A percentile compares a stretch with the other conserved stretches of the same genome.
phyloP scores from a whole-genome alignment of 2,329 filamentous ascomycete species.

The Blastomyces silverae region DNA sequence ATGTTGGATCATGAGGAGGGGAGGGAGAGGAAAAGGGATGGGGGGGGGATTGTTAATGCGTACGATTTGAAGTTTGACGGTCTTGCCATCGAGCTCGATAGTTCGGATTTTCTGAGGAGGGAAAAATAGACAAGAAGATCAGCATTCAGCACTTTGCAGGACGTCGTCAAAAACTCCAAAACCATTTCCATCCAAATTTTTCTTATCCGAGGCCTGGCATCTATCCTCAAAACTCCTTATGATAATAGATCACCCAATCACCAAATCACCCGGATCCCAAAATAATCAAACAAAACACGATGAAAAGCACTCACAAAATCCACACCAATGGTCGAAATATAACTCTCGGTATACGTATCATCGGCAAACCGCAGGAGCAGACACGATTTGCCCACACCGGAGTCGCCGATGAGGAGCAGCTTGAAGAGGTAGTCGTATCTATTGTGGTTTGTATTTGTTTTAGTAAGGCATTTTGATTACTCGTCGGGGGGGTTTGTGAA shows the following conservation, averaged over 20 bases:
- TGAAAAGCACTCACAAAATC: slow-evolving; percentile 70
- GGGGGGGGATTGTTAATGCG: slow-evolving; percentile 35
- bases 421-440: slow-evolving; percentile 99
- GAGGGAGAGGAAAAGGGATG: not conserved
- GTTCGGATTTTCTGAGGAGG: slow-evolving; percentile 90
- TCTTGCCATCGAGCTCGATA: slow-evolving; percentile 99
- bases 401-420: slow-evolving; percentile 99
- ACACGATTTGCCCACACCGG: slow-evolving; percentile 99
- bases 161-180: slow-evolving; percentile 2
- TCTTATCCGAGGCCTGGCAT: not conserved
- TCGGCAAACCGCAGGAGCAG: slow-evolving; percentile 95
- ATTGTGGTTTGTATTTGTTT: slow-evolving; percentile 15
- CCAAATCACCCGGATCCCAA: not conserved
- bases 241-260: slow-evolving; percentile 2
- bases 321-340: slow-evolving; percentile 99
- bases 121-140: not conserved
- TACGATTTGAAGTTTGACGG: slow-evolving; percentile 99
- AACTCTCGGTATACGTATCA: slow-evolving; percentile 98
- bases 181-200: not conserved
- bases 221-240: not conserved
- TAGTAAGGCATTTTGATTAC: not conserved
- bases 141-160: slow-evolving; percentile 10
- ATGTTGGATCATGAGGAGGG: not conserved
- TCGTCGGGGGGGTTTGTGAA: not conserved
- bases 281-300: not conserved